Base-by-base conservation (phyloP, 1,284 basidiomycete species). In the Fomitopsis pinicola region DNA sequence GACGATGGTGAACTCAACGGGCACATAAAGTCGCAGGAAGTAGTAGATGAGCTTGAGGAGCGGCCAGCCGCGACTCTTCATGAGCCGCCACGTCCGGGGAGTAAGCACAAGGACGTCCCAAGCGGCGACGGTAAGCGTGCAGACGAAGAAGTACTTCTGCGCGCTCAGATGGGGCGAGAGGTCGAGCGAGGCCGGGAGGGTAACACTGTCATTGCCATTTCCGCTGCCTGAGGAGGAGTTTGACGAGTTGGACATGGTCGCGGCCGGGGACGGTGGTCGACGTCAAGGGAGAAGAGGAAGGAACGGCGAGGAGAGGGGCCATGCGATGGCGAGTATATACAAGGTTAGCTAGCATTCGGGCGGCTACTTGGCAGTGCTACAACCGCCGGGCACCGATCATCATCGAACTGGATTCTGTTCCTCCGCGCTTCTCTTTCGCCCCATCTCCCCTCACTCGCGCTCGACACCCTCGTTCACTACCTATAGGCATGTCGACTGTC, bases 61-160 rank as follows among this genome's bases (percentile, higher is more conserved):
- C 0, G 91, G 90, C 91, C 91, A 92, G 67, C 84, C 85, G 48
- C 80, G 77, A n/a, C 80, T 78, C 69, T 82, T 84, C 66, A 86
- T 73, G 59, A 93, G 82, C 45, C 86, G 82, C 83, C 86, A 92
- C 59, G 87, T 86, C 55, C 91, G 77, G 0, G 91, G 91, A 6
- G 86, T 87, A 50, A 93, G 81, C 26, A 93, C 91, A 66, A 93
- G 84, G 38, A 90, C 87, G 68, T 93, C 91, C 91, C 91, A 92
- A 10, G 91, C 91, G 0, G 91, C 88, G 59, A 93, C 89, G 55
- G 91, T 93, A 62, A 93, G 82, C 0, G 91, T 91, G 77, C 91
- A 93, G 62, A 92, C 91, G 58, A 89, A 84, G 73, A 92, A 92
- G 69, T 92, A 93, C 74, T 92, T 92, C 79, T 92, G 91, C 0